These are phyloP conservation scores for Brettanomyces anomalus DNA, from an alignment of 805 yeast genomes.

Conservation along the genomic window DNA sequence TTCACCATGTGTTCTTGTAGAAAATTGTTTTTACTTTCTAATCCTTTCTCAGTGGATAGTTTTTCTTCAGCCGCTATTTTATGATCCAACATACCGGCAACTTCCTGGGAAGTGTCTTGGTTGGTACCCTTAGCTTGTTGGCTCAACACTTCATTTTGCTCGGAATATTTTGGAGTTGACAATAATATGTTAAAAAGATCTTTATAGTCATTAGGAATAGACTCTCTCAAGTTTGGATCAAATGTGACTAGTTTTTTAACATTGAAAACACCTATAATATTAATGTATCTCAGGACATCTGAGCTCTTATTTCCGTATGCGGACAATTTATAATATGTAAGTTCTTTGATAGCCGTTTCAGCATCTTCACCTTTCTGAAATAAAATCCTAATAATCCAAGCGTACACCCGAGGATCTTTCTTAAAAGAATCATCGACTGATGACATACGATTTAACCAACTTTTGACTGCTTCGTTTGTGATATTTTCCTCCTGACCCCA, in stretches of 20 bases:
- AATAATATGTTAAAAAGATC: conserved; percentile 14
- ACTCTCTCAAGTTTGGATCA: conserved; percentile 16
- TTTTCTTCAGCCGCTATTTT: not conserved
- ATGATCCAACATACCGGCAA: too few relatives aligned
- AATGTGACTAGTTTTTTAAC: conserved; percentile 28
- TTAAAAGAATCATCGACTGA: conserved; percentile 11
- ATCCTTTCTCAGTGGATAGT: not conserved
- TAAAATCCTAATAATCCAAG: conserved; percentile 21
- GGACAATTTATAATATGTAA: conserved; percentile 10
- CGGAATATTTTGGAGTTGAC: not conserved
- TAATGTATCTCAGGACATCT: conserved; percentile 33
- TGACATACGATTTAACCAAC: conserved; percentile 19
- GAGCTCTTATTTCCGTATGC: conserved; percentile 19
- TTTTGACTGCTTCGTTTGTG: conserved; percentile 13
- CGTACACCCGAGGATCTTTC: conserved; percentile 21
- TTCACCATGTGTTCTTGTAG: not conserved
- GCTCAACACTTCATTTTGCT: not conserved
- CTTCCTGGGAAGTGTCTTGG: not conserved
- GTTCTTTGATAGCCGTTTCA: conserved; percentile 10
- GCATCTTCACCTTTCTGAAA: conserved; percentile 16
- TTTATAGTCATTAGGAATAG: conserved; percentile 18
- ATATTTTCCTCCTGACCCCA: conserved; percentile 24
- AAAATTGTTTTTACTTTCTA: not conserved
- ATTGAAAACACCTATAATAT: conserved; percentile 36
- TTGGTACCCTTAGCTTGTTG: not conserved